Base-by-base conservation (phyloP, 148 eudicot species). In the Cornus kousa region DNA sequence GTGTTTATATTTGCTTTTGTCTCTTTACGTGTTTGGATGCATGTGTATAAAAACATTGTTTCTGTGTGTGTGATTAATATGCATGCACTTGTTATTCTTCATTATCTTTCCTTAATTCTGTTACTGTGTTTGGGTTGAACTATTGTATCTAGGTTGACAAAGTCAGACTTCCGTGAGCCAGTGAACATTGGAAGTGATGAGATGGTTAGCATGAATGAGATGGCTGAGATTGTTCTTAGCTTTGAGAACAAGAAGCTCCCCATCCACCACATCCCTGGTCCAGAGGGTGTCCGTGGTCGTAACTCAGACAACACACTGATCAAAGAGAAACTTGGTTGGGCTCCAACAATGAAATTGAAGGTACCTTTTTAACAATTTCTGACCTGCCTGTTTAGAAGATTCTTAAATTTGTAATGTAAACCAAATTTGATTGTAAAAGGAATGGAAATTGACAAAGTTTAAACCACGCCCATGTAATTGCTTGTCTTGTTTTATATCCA, bases 211-310 rank as follows among this genome's bases (percentile, higher is more conserved):
- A 92, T 92, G 94, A 92, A 92, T 19, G 66, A 62, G 23, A 62
- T 62, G 66, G 66, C 66, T 62, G 66, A 62, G 66, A 62, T 62
- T 62, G 91, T 92, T 72, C 89, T 88, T 37, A 84, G 94, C 84
- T 92, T 92, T 62, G 94, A 90, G 35, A 72, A 89, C 19, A 90
- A 83, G 84, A 89, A 89, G 78, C 91, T 92, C 40, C 92, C 91
- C 0, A 92, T 92, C 73, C 91, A 92, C 33, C 97, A 90, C 82
- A 92, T 92, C 75, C 97, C 97, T 1, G 97, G 97, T 28, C 97
- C 97, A 9, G 97, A 92, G 80, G 97, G 97, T 74, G 97, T 92
- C 31, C 92, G 97, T 80, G 97, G 97, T 39, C 89, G 97, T 65
- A 92, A 92, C 86, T 92, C 97, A 2, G 97, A 92, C 84, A 92